Evolutionary conservation across 768 basidiomycete genomes (phyloP).

Genomic region (Cystobasidiopsis lactophilus): DNA sequence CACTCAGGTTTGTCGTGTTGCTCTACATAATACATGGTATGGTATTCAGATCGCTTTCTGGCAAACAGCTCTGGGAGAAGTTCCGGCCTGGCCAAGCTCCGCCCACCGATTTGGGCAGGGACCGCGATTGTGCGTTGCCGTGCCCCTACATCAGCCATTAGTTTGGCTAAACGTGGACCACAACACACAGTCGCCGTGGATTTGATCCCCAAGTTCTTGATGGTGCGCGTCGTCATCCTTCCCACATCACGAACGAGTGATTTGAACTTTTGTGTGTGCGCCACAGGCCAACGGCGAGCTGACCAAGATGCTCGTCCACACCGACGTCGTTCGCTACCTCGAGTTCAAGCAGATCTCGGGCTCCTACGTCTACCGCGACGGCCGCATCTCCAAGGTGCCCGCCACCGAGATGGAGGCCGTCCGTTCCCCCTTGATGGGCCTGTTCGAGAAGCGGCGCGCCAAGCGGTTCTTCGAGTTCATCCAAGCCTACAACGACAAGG

Average conservation of each 20-base stretch:
- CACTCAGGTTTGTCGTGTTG: constrained; percentile 53
- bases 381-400: constrained; percentile 90
- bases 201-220: constrained; percentile 97
- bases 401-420: constrained; percentile 95
- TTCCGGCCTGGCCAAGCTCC: constrained; percentile 58
- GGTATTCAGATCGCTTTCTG: neutral
- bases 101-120: constrained; percentile 71
- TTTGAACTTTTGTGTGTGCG: too few species aligned
- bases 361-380: constrained; percentile 90
- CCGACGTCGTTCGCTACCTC: constrained; percentile 92
- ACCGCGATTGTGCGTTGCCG: constrained; percentile 51
- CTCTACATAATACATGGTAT: neutral
- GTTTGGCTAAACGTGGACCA: neutral
- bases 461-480: constrained; percentile 98
- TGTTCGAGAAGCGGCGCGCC: constrained; percentile 92
- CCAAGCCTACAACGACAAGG: constrained; percentile 70
- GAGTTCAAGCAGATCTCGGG: constrained; percentile 99
- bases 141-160: neutral
- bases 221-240: too few species aligned
- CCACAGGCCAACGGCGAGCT: constrained; percentile 93
- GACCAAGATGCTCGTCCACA: constrained; percentile 93
- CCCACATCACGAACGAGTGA: too few species aligned
- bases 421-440: constrained; percentile 84
- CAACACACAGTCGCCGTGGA: constrained; percentile 42
- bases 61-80: constrained; percentile 81